Evolutionary conservation across 345 rosid genomes (phyloP).

Genomic region (Xanthoceras sorbifolium): DNA sequence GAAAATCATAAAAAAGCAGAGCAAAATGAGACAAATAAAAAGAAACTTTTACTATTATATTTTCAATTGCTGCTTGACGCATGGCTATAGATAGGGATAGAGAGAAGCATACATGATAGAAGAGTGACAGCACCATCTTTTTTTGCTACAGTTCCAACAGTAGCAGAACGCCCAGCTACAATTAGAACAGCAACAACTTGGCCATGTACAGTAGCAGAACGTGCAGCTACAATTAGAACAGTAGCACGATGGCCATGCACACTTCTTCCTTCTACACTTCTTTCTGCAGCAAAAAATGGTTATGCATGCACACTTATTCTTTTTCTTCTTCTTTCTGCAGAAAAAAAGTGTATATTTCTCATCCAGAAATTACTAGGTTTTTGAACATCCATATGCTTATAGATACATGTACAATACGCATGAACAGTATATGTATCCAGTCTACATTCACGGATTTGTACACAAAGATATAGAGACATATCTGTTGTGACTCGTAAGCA

Average conservation of each 20-base stretch:
- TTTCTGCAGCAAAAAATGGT: conserved; percentile 18
- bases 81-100: conserved; percentile 15
- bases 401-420: not conserved
- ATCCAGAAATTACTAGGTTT: conserved; percentile 22
- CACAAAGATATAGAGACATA: conserved; percentile 9
- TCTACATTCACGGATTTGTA: conserved; percentile 8
- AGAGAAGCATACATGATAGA: conserved; percentile 35
- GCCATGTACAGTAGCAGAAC: conserved; percentile 32
- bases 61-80: not conserved
- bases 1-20: not conserved
- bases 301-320: conserved; percentile 21
- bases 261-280: conserved; percentile 29
- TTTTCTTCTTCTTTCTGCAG: conserved; percentile 32
- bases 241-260: conserved; percentile 44
- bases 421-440: not conserved
- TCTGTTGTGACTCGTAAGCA: not conserved
- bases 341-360: conserved; percentile 25
- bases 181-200: conserved; percentile 32
- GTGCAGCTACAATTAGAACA: conserved; percentile 42
- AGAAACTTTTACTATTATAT: not conserved
- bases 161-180: conserved; percentile 48
- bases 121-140: conserved; percentile 32
- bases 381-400: conserved; percentile 15
- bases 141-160: conserved; percentile 42
- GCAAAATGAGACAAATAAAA: not conserved